A percentile compares a stretch with the other conserved stretches of the same genome.
phyloP scores from a whole-genome alignment of 2,329 filamentous ascomycete species.

The Pseudopithomyces chartarum region DNA sequence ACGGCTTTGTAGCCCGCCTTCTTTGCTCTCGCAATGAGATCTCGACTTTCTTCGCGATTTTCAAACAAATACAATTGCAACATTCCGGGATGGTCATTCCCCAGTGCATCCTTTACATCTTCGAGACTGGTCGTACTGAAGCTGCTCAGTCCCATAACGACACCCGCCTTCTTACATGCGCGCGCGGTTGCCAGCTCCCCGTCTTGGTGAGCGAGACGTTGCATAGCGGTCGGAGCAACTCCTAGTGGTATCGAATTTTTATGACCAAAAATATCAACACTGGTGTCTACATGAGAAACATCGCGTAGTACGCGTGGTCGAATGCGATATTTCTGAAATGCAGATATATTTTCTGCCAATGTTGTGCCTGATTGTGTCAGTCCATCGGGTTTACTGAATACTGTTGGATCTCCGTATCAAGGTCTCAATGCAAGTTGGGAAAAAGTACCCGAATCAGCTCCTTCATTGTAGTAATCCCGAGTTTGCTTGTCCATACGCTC shows the following conservation, averaged over 20 bases:
- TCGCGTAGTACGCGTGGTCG: constrained; percentile 37
- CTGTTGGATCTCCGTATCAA: no score
- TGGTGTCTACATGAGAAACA: constrained; percentile 23
- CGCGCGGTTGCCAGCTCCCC: constrained; percentile 64
- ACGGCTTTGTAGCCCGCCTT: constrained; percentile 32
- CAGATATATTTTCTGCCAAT: constrained; percentile 32
- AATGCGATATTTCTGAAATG: constrained; percentile 36
- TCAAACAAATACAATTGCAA: constrained; percentile 52
- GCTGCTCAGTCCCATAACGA: constrained; percentile 69
- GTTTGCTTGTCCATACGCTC: constrained; percentile 2
- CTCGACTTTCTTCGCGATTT: constrained; percentile 21
- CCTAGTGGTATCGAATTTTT: constrained; percentile 44
- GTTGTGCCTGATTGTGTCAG: constrained; percentile 44
- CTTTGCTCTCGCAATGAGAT: constrained; percentile 29
- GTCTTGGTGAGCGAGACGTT: constrained; percentile 66
- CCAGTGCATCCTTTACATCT: constrained; percentile 54
- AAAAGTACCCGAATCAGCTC: constrained; percentile 53
- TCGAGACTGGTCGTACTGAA: constrained; percentile 66
- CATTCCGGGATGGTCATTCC: constrained; percentile 33
- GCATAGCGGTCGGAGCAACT: constrained; percentile 64
- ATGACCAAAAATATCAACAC: constrained; percentile 32
- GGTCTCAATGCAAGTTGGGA: no score
- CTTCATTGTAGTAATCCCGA: constrained; percentile 54
- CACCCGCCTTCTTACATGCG: constrained; percentile 61
- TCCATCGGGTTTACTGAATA: no score